Conservation (phyloP, 768 basidiomycete species). For the Kondoa malvinella region DNA sequence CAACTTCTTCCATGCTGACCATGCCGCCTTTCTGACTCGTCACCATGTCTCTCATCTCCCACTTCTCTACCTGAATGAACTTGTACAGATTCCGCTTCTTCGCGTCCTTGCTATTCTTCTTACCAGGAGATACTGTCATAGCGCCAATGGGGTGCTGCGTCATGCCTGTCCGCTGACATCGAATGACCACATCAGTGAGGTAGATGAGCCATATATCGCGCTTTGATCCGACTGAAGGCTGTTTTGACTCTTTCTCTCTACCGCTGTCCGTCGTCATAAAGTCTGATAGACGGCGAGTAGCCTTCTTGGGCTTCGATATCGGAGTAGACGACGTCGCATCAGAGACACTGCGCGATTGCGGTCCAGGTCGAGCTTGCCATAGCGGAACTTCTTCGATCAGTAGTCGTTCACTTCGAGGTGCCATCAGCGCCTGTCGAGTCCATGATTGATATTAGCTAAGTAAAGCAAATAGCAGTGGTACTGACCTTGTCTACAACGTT, state of each 20-base stretch:
- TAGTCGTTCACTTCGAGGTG: constrained; percentile 74
- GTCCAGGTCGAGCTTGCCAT: constrained; percentile 11
- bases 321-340: constrained; percentile 6
- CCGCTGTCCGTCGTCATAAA: constrained; percentile 30
- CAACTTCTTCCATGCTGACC: constrained; percentile 14
- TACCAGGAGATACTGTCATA: constrained; percentile 21
- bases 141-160: constrained; percentile 39
- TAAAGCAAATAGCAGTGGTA: not conserved
- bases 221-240: constrained; percentile 41
- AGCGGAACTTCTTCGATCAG: constrained; percentile 54
- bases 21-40: constrained; percentile 4
- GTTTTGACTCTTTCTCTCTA: constrained; percentile 51
- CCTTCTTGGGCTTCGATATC: constrained; percentile 11
- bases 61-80: constrained; percentile 23
- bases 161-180: constrained; percentile 76
- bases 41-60: constrained; percentile 18
- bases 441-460: not conserved
- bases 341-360: constrained; percentile 7
- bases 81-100: constrained; percentile 13
- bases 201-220: constrained; percentile 86
- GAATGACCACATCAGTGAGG: constrained; percentile 86
- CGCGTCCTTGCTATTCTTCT: constrained; percentile 13
- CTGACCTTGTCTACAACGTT: constrained; percentile 73
- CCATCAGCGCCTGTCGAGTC: constrained; percentile 41
- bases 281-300: constrained; percentile 6